Percentiles rank a stretch among this genome's conserved stretches.
phyloP scores from a whole-genome alignment of 352 stramenopile genomes.

The Globisporangium camurandrum region DNA sequence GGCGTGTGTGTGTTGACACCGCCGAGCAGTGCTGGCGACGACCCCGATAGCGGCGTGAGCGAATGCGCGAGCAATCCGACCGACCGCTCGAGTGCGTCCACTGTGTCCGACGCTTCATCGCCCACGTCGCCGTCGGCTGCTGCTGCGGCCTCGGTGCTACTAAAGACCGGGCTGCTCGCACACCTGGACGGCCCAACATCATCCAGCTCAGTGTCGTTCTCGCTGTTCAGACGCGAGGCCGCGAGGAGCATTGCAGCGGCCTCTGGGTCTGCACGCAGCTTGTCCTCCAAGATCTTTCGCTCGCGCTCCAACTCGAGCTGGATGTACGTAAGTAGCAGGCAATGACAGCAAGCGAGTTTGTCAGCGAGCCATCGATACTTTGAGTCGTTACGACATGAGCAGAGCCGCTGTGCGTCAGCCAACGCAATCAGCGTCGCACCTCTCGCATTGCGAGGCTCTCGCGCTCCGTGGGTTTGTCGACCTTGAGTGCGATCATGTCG shows the following conservation, averaged over 20 bases:
- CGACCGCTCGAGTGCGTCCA: neutral
- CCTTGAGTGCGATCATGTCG: conserved; percentile 18
- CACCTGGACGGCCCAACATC: no score
- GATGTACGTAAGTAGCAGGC: no score
- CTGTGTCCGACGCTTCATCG: neutral
- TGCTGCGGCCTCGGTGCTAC: neutral
- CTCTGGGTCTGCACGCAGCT: conserved; percentile 3
- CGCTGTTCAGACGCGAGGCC: conserved; percentile 2
- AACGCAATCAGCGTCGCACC: no score
- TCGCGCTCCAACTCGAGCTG: neutral
- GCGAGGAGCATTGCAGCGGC: neutral
- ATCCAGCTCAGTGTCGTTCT: no score
- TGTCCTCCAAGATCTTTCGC: conserved; percentile 4
- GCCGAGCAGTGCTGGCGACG: no score
- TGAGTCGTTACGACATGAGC: no score
- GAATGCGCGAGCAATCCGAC: neutral
- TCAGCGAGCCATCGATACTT: no score
- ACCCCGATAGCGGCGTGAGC: neutral
- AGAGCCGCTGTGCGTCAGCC: no score
- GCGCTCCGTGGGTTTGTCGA: conserved; percentile 5
- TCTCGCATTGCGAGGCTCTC: conserved; percentile 3
- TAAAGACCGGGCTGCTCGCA: no score
- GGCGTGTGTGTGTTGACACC: no score
- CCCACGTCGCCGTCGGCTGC: neutral
- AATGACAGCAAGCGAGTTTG: no score